Percentiles rank a stretch among this genome's conserved stretches.
Conservation (phyloP, 2,329 filamentous ascomycete species). For the Fusarium succisae region DNA sequence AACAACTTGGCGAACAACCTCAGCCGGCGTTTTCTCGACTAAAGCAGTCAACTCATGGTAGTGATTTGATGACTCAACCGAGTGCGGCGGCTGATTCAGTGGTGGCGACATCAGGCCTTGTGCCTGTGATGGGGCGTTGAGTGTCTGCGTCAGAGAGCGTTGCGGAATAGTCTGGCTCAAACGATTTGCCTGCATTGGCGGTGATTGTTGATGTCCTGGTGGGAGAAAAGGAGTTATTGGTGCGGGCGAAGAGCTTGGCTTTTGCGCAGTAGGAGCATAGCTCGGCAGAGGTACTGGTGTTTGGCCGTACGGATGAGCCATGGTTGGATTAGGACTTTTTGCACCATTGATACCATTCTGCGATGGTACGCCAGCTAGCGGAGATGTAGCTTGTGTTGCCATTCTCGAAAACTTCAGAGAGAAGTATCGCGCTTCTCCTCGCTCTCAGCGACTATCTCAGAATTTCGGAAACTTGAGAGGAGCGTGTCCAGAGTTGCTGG, state of each 20-base stretch:
- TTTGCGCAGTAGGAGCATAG: neutral
- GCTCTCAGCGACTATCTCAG: neutral
- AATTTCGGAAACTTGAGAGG: neutral
- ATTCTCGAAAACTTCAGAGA: slow-evolving; percentile 13
- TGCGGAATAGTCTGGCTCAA: slow-evolving; percentile 1
- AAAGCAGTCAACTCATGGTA: slow-evolving; percentile 40
- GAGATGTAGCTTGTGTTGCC: slow-evolving; percentile 7
- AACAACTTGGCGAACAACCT: slow-evolving; percentile 58
- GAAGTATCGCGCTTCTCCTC: slow-evolving; percentile 3
- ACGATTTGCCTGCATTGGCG: slow-evolving; percentile 4
- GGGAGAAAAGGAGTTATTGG: slow-evolving; percentile 4
- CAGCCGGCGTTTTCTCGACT: slow-evolving; percentile 53
- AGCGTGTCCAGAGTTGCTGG: slow-evolving; percentile 2
- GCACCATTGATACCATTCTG: slow-evolving; percentile 12
- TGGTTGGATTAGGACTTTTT: slow-evolving; percentile 1
- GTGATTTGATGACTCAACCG: slow-evolving; percentile 42
- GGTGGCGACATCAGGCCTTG: neutral
- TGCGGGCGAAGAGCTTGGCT: neutral
- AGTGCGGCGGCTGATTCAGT: neutral
- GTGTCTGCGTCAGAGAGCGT: neutral
- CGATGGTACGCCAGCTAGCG: neutral
- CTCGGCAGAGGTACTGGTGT: slow-evolving; percentile 18
- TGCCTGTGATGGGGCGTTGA: neutral
- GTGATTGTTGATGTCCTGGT: slow-evolving; percentile 10
- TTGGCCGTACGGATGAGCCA: neutral